Evolutionary conservation across 2,329 filamentous ascomycete species (phyloP).

Genomic region (Ambrosiella beaveri): DNA sequence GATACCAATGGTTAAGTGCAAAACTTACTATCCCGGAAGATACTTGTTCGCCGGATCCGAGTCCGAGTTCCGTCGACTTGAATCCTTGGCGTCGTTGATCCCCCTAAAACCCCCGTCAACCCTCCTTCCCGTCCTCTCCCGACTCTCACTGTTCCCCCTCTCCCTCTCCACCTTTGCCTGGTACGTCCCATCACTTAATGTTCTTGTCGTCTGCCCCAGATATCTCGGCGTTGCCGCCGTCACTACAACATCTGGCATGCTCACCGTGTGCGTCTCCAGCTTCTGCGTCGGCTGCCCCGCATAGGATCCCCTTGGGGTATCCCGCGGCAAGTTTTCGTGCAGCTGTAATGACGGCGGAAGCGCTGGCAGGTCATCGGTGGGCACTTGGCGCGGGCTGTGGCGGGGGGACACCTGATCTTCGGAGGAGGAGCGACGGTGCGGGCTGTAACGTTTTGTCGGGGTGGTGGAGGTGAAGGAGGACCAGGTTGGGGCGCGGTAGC

Average conservation of each 20-base stretch:
- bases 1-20: not conserved
- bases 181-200: not conserved
- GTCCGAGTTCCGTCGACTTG: slow-evolving; percentile 20
- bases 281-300: too few relatives aligned
- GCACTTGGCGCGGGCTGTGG: not conserved
- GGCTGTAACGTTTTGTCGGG: slow-evolving; percentile 10
- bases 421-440: slow-evolving; percentile 12
- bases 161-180: not conserved
- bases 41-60: slow-evolving; percentile 26
- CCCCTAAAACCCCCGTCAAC: not conserved
- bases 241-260: not conserved
- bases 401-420: slow-evolving; percentile 9
- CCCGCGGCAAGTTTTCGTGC: not conserved
- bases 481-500: slow-evolving; percentile 12
- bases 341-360: not conserved
- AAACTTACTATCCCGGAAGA: slow-evolving; percentile 30
- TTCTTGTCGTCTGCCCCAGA: not conserved
- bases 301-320: not conserved
- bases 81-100: not conserved
- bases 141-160: not conserved
- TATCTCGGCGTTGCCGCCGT: not conserved
- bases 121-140: not conserved
- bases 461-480: not conserved
- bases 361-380: not conserved
- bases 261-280: not conserved